These are phyloP conservation scores for Ochetophila trinervis DNA, from an alignment of 306 rosid species.

Conservation along the genomic window DNA sequence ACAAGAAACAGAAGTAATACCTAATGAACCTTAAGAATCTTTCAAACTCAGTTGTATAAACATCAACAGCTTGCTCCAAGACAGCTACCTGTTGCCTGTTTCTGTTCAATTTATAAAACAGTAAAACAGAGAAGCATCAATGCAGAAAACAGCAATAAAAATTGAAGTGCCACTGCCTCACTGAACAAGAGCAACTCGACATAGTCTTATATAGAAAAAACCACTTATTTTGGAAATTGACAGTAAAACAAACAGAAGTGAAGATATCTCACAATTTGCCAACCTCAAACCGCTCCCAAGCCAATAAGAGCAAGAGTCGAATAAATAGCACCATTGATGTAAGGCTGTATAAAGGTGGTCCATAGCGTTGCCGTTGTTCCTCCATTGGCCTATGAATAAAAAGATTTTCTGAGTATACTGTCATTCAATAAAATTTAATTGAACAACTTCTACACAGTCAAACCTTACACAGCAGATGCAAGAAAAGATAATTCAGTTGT, in stretches of 20 bases:
- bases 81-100: constrained; percentile 46
- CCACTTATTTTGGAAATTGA: constrained; percentile 1
- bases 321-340: constrained; percentile 65
- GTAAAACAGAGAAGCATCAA: constrained; percentile 17
- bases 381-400: constrained; percentile 85
- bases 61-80: constrained; percentile 71
- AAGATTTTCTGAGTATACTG: constrained; percentile 16
- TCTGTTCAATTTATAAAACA: constrained; percentile 43
- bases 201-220: neutral
- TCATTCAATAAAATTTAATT: neutral
- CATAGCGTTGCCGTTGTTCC: constrained; percentile 94
- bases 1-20: constrained; percentile 37
- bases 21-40: constrained; percentile 77
- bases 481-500: neutral
- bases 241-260: neutral
- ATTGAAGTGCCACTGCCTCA: constrained; percentile 3
- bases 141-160: constrained; percentile 5
- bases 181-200: neutral
- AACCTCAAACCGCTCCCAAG: constrained; percentile 61
- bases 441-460: neutral
- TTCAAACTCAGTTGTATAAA: constrained; percentile 69
- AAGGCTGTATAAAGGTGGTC: constrained; percentile 83
- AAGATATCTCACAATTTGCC: constrained; percentile 59
- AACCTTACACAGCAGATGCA: neutral
- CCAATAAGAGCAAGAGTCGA: constrained; percentile 60